Evolutionary conservation across 2,329 filamentous ascomycete genomes (phyloP).

Genomic region (Xylogone sp.): DNA sequence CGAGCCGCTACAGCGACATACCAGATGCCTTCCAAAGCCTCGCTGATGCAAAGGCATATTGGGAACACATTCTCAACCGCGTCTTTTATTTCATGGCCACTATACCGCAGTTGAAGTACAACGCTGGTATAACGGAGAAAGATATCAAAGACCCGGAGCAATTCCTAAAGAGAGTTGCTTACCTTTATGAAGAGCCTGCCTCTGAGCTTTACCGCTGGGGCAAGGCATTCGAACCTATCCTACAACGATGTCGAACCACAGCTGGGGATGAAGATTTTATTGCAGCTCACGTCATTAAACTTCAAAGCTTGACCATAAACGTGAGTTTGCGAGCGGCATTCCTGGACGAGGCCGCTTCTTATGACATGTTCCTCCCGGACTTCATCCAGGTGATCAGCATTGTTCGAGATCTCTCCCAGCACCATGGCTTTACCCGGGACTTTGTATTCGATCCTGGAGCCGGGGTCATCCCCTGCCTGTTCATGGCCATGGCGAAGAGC

Average conservation of each 20-base stretch:
- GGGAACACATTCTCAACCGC: constrained; percentile 6
- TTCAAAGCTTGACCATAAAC: constrained; percentile 13
- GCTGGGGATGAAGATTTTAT: constrained; percentile 8
- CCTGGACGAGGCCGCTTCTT: background rate
- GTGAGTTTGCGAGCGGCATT: constrained; percentile 3
- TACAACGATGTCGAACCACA: constrained; percentile 3
- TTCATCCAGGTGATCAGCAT: constrained; percentile 5
- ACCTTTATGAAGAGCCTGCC: background rate
- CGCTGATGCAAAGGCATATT: constrained; percentile 3
- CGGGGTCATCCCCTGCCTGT: constrained; percentile 16
- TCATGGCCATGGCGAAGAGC: constrained; percentile 13
- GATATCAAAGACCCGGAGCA: constrained; percentile 59
- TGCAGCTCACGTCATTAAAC: constrained; percentile 14
- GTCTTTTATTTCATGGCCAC: constrained; percentile 6
- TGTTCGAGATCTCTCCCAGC: background rate
- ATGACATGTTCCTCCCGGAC: constrained; percentile 7
- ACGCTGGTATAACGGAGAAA: constrained; percentile 21
- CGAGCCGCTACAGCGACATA: constrained; percentile 2
- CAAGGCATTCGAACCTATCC: constrained; percentile 13
- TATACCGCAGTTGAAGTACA: background rate
- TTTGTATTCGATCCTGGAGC: constrained; percentile 16
- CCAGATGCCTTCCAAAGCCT: constrained; percentile 3
- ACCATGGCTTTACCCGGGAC: constrained; percentile 4
- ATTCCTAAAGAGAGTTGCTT: constrained; percentile 39
- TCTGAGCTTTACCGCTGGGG: constrained; percentile 13